Conservation (phyloP, 176 grass and related monocot species). For the Aegilops longissima region DNA sequence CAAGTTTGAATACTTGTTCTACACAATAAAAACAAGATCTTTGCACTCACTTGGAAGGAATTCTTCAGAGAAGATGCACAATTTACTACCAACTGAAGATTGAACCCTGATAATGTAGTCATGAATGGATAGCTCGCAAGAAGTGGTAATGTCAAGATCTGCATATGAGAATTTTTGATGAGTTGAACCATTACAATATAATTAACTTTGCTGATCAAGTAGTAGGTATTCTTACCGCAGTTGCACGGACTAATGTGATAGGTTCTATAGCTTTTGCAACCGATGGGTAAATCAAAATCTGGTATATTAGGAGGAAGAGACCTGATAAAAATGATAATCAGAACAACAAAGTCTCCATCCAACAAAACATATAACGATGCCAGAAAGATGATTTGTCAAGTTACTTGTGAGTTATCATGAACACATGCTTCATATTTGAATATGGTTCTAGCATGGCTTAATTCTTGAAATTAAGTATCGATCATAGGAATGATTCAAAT, state of each 20-base stretch:
- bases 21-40: background rate
- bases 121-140: conserved; percentile 78
- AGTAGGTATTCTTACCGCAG: conserved; percentile 53
- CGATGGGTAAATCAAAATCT: conserved; percentile 71
- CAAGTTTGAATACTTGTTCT: background rate
- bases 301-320: conserved; percentile 60
- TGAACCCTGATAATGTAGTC: conserved; percentile 58
- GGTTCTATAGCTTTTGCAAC: conserved; percentile 64
- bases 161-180: conserved; percentile 30
- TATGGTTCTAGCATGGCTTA: background rate
- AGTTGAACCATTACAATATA: conserved; percentile 18
- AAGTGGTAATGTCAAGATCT: conserved; percentile 72
- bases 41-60: conserved; percentile 52
- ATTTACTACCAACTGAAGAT: conserved; percentile 59
- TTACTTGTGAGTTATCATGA: background rate
- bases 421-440: background rate
- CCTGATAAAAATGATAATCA: conserved; percentile 43
- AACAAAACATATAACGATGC: background rate
- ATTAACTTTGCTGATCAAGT: background rate
- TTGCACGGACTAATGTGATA: conserved; percentile 47
- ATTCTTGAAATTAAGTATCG: background rate
- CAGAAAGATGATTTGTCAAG: background rate
- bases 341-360: conserved; percentile 24
- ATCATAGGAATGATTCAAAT: background rate
- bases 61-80: conserved; percentile 81